Base-by-base conservation (phyloP, 441 rosid species). In the Jatropha podagrica region DNA sequence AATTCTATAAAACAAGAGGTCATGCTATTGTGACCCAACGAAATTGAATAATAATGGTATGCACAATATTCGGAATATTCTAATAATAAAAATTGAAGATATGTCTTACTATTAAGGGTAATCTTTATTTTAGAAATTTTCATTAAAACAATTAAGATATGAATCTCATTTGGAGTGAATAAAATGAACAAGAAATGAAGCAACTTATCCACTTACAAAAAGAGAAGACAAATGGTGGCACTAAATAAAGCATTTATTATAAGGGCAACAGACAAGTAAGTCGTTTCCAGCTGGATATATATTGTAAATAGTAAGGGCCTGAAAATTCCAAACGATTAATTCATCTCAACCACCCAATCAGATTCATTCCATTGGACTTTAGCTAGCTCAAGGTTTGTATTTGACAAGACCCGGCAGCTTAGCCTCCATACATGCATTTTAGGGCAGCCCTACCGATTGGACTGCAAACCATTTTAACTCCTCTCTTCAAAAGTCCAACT, bases 311-410 rank as follows among this genome's bases (percentile, higher is more conserved):
- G 52, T 54, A 15, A 27, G 26, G 48, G 51, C 58, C 49, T 15
- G 6, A 23, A 40, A 26, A 71, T 18, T 17, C 56, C 12, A 10
- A 26, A 54, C 65, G 70, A 74, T 38, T 68, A 14, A 58, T 58
- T 52, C 49, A 73, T 69, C 49, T 26, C 72, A 72, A 63, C 84
- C 38, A 78, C 79, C 79, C 18, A 60, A 77, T 66, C 74, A 58
- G 26, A 42, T 17, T 56, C 46, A 54, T 69, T 61, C 40, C 17
- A 48, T 58, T 62, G 70, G 49, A 71, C 54, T 65, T 14, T 37
- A 41, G 74, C 14, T 51, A 32, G 10, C 48, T 62, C 62, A n/a
- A 46, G 38, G 9, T 60, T 2, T 27, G 4, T 37, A 66, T 23
- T 15, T 7, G 52, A n/a, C 61, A 26, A 17, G 12, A 14, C 54